Percentiles rank a stretch among this genome's conserved stretches.
Evolutionary conservation across 2,329 filamentous ascomycete genomes (phyloP).

Genomic region (Botryosphaeria dothidea): DNA sequence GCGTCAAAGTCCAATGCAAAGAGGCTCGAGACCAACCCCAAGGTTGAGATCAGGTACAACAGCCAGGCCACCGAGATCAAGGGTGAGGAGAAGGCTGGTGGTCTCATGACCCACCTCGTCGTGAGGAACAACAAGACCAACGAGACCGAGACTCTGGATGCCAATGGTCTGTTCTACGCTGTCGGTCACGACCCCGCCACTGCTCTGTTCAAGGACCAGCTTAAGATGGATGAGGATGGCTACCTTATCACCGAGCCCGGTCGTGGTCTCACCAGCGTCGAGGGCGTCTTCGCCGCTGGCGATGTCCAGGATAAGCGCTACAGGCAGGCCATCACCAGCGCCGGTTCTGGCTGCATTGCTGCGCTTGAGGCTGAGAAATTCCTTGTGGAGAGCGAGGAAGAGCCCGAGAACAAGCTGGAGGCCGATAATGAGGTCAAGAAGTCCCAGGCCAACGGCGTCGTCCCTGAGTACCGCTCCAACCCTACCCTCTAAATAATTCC

Average conservation of each 20-base stretch:
- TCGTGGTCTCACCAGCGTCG: constrained; percentile 81
- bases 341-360: constrained; percentile 91
- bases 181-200: constrained; percentile 96
- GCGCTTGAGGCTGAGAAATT: constrained; percentile 95
- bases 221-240: constrained; percentile 84
- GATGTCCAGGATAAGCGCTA: constrained; percentile 99
- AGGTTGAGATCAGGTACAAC: constrained; percentile 90
- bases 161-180: constrained; percentile 95
- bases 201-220: constrained; percentile 82
- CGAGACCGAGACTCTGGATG: constrained; percentile 78
- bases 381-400: constrained; percentile 72
- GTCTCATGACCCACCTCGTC: constrained; percentile 84
- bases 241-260: constrained; percentile 90
- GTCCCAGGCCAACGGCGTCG: constrained; percentile 53
- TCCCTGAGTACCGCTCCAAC: constrained; percentile 64
- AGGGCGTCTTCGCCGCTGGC: constrained; percentile 93
- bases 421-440: constrained; percentile 53
- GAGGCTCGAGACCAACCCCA: constrained; percentile 77
- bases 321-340: constrained; percentile 95
- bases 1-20: constrained; percentile 92
- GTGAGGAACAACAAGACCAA: constrained; percentile 79
- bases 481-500: constrained; percentile 56
- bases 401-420: constrained; percentile 47
- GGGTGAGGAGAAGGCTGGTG: constrained; percentile 72
- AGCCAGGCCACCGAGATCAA: constrained; percentile 77